Evolutionary conservation across 108 stramenopile genomes (phyloP).

Genomic region (Conticribra weissflogii): DNA sequence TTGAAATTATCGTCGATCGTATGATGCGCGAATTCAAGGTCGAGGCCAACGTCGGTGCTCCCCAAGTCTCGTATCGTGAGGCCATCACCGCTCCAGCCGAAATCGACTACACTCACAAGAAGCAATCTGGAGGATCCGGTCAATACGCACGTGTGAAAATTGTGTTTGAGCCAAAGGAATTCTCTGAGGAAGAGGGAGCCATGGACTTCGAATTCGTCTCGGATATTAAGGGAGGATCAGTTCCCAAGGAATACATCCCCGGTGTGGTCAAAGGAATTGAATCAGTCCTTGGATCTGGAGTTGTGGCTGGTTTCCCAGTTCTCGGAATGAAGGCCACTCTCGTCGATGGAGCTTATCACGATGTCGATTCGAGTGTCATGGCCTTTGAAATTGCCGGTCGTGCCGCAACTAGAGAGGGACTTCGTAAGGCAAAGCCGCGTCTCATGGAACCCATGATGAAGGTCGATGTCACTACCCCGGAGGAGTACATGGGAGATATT

Average conservation of each 20-base stretch:
- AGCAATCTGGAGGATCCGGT: slow-evolving; percentile 98
- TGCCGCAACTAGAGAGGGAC: slow-evolving; percentile 92
- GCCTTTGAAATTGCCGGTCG: slow-evolving; percentile 95
- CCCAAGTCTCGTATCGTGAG: slow-evolving; percentile 97
- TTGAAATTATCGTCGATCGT: slow-evolving; percentile 99
- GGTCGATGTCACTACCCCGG: slow-evolving; percentile 96
- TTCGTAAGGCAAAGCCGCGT: slow-evolving; percentile 94
- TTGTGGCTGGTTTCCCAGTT: slow-evolving; percentile 96
- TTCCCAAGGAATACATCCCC: slow-evolving; percentile 98
- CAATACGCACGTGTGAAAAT: slow-evolving; percentile 98
- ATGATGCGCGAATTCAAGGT: slow-evolving; percentile 99
- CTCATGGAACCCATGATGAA: slow-evolving; percentile 99
- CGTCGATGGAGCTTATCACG: slow-evolving; percentile 89
- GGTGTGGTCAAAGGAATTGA: slow-evolving; percentile 98
- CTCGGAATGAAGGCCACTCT: slow-evolving; percentile 95
- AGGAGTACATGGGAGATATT: slow-evolving; percentile 99
- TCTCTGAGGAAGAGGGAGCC: slow-evolving; percentile 83
- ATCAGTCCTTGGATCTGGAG: slow-evolving; percentile 90
- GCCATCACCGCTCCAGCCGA: slow-evolving; percentile 93
- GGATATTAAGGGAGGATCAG: slow-evolving; percentile 96
- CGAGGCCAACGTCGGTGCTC: slow-evolving; percentile 90
- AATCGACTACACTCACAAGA: slow-evolving; percentile 99
- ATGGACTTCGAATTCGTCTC: slow-evolving; percentile 95
- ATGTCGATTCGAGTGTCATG: slow-evolving; percentile 91
- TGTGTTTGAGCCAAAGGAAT: slow-evolving; percentile 91